phyloP scores from a whole-genome alignment of 441 rosid genomes.

The Pelargonium cotyledonis region DNA sequence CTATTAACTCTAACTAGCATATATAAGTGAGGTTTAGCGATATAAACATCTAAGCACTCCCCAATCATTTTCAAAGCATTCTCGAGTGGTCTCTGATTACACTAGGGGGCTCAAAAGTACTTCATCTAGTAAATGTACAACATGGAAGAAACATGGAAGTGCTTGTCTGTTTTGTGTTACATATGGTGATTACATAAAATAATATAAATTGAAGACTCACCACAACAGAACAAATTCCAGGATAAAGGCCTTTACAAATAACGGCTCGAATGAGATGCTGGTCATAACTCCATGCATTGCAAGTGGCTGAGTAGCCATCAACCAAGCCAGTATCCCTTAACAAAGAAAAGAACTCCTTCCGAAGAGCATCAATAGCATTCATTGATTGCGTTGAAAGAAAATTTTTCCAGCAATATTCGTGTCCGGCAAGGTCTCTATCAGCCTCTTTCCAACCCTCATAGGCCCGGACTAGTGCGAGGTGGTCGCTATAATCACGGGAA shows the following conservation, averaged over 20 bases:
- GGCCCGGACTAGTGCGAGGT: constrained; percentile 99
- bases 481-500: constrained; percentile 97
- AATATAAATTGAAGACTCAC: constrained; percentile 29
- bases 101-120: neutral
- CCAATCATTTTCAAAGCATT: neutral
- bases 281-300: constrained; percentile 83
- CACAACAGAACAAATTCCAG: constrained; percentile 94
- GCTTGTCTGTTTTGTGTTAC: too few species aligned
- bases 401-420: constrained; percentile 98
- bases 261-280: constrained; percentile 86
- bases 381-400: constrained; percentile 92
- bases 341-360: constrained; percentile 83
- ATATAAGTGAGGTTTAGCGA: constrained; percentile 10
- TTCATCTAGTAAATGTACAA: neutral
- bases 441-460: constrained; percentile 99
- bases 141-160: too few species aligned
- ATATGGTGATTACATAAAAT: constrained; percentile 1
- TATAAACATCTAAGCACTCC: neutral
- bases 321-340: constrained; percentile 78
- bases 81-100: neutral
- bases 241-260: constrained; percentile 94
- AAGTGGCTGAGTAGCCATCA: constrained; percentile 47
- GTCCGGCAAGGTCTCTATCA: constrained; percentile 84
- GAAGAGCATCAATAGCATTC: constrained; percentile 91
- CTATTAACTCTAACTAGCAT: neutral